These are phyloP conservation scores for Nakazawaea ishiwadae DNA, from an alignment of 805 yeast species.

Conservation along the genomic window DNA sequence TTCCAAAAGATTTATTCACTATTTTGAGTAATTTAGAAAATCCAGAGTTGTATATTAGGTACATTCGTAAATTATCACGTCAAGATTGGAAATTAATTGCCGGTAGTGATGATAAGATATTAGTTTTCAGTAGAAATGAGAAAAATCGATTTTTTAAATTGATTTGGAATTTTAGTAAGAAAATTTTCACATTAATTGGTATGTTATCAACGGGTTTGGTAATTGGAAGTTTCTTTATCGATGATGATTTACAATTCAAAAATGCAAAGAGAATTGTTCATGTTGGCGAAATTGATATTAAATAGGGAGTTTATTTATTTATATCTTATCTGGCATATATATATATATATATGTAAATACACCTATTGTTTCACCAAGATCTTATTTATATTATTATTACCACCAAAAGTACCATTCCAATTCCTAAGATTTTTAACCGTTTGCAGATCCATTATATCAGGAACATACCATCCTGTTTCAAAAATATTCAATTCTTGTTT, in stretches of 20 bases:
- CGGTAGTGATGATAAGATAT: conserved; percentile 33
- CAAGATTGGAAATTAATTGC: conserved; percentile 54
- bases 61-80: conserved; percentile 37
- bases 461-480: conserved; percentile 63
- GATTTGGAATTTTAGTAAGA: conserved; percentile 17
- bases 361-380: conserved; percentile 28
- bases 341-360: not conserved
- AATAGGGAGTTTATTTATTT: not conserved
- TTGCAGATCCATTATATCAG: conserved; percentile 59
- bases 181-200: conserved; percentile 26
- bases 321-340: not conserved
- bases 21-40: conserved; percentile 36
- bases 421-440: conserved; percentile 56
- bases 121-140: conserved; percentile 29
- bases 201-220: conserved; percentile 20
- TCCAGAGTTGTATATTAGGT: conserved; percentile 28
- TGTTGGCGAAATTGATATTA: too few relatives aligned
- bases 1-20: conserved; percentile 36
- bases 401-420: conserved; percentile 87
- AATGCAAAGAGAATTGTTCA: too few relatives aligned
- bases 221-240: conserved; percentile 24
- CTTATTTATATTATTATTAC: conserved; percentile 58
- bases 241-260: conserved; percentile 8
- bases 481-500: conserved; percentile 61
- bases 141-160: not conserved